Evolutionary conservation across 208 protist genomes (phyloP), one percentile per base, ranked within the genome.

Genomic region (Acanthamoeba culbertsoni): DNA sequence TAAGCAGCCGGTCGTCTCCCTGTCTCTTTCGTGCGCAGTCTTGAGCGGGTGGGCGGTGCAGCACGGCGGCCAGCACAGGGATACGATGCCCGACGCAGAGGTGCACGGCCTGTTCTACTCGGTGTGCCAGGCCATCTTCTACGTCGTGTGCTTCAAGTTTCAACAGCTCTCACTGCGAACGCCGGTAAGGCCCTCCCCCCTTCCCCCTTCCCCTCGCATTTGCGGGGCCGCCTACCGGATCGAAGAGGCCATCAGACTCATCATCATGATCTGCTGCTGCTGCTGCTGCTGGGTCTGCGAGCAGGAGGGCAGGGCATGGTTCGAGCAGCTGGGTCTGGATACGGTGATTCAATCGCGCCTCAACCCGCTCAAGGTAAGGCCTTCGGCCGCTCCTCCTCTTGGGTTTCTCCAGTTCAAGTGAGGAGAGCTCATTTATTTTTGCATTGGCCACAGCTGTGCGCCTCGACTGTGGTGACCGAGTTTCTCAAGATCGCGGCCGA

Each of bases 111-210:
- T 96, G 16, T 96, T 96, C 46, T 96, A 96, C 37, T 45, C 90
- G 1, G 91, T 96, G 40, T 93, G 88, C 35, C 94, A 96, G 90
- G 86, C 94, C 0, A 6, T 95, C 31, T 96, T 95, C 31, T 96
- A 96, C 93, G 86, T 95, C 53, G 63, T 96, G 51, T 96, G 94
- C 57, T 96, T 95, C 93, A 94, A 93, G 43, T 93, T 93, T 40
- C 59, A 48, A 26, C 57, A 33, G 26, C 46, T 92, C 31, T 6
- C 46, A 14, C 43, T 77, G 23, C 37, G 31, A 16, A 46, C 79
- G 37, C 68, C 68, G 23, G 68, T 79, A 79, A 10, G 37, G 7
- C 28, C 63, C 37, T 42, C 55, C 55, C 20, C 12, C 55, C 7
- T 28, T 5, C 6, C 31, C 55, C 23, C 31, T 14, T 42, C 23